phyloP scores from a whole-genome alignment of 768 basidiomycete species.

The Psilocybe cyanescens region DNA sequence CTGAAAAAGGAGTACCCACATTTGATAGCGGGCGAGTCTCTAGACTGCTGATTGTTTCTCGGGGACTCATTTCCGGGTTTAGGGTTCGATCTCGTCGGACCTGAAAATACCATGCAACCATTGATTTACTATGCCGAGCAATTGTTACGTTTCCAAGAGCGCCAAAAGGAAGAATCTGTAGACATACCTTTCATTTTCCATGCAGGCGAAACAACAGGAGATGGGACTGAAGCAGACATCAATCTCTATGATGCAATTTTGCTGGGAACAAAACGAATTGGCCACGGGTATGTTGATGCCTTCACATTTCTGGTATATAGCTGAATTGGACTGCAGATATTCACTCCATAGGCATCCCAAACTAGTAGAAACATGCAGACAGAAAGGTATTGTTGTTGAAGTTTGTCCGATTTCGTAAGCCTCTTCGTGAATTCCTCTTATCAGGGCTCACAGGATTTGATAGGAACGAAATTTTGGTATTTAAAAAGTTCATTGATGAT shows the following conservation, averaged over 20 bases:
- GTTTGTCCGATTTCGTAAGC: slow-evolving; percentile 83
- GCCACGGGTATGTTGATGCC: slow-evolving; percentile 63
- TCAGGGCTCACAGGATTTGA: slow-evolving; percentile 1
- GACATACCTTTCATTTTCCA: slow-evolving; percentile 81
- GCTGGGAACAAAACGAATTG: slow-evolving; percentile 79
- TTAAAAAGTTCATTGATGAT: slow-evolving; percentile 6
- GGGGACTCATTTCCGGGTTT: slow-evolving; percentile 2
- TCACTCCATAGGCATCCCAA: slow-evolving; percentile 80
- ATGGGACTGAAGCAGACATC: slow-evolving; percentile 69
- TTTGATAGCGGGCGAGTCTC: slow-evolving; percentile 61
- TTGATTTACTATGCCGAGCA: slow-evolving; percentile 65
- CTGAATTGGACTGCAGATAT: slow-evolving; percentile 46
- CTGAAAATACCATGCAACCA: slow-evolving; percentile 64
- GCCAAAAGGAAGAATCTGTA: slow-evolving; percentile 58
- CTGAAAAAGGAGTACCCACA: slow-evolving; percentile 78
- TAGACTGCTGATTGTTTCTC: too few species aligned
- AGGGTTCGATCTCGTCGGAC: slow-evolving; percentile 86
- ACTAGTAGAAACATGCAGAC: slow-evolving; percentile 67
- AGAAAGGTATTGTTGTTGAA: slow-evolving; percentile 68
- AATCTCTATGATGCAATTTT: slow-evolving; percentile 83
- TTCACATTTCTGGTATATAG: background rate
- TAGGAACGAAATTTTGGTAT: slow-evolving; percentile 77
- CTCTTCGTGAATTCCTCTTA: background rate
- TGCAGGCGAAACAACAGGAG: slow-evolving; percentile 80
- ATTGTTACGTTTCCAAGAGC: slow-evolving; percentile 60